Evolutionary conservation across 805 yeast species (phyloP).

Genomic region (Lipomyces starkeyi): DNA sequence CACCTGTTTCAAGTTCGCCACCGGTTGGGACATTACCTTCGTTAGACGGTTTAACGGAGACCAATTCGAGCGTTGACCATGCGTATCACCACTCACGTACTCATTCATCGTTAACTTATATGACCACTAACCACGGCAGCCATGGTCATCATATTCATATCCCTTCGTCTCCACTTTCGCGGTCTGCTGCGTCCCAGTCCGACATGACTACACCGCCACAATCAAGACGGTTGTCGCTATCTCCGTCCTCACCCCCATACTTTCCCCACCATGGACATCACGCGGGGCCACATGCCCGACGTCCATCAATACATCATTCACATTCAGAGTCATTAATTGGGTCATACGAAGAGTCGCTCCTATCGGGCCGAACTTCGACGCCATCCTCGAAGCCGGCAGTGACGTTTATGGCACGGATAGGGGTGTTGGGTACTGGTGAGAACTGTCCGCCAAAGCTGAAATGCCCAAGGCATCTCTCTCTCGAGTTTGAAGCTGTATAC

Average conservation of each 20-base stretch:
- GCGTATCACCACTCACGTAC: background rate
- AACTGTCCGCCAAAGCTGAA: slow-evolving; percentile 35
- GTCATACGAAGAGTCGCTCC: slow-evolving; percentile 46
- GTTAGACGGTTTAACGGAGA: background rate
- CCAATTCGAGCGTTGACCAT: background rate
- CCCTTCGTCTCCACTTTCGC: slow-evolving; percentile 22
- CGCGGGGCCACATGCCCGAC: slow-evolving; percentile 3
- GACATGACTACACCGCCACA: background rate
- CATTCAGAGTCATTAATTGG: slow-evolving; percentile 43
- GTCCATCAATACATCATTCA: slow-evolving; percentile 22
- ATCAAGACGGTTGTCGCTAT: background rate
- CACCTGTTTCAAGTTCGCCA: background rate
- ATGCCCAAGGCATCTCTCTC: slow-evolving; percentile 41
- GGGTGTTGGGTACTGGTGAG: slow-evolving; percentile 43
- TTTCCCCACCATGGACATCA: slow-evolving; percentile 2
- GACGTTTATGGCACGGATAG: slow-evolving; percentile 40
- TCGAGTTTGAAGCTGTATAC: slow-evolving; percentile 44
- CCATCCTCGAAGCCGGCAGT: slow-evolving; percentile 42
- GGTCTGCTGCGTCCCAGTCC: slow-evolving; percentile 12
- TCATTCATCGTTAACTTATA: slow-evolving; percentile 1
- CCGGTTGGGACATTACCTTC: background rate
- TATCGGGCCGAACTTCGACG: slow-evolving; percentile 44
- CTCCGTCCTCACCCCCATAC: slow-evolving; percentile 17
- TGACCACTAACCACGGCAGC: background rate
- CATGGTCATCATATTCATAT: slow-evolving; percentile 9